These are phyloP conservation scores for Neurospora crassa DNA, from an alignment of 2,329 filamentous ascomycete genomes.

Conservation along the genomic window DNA sequence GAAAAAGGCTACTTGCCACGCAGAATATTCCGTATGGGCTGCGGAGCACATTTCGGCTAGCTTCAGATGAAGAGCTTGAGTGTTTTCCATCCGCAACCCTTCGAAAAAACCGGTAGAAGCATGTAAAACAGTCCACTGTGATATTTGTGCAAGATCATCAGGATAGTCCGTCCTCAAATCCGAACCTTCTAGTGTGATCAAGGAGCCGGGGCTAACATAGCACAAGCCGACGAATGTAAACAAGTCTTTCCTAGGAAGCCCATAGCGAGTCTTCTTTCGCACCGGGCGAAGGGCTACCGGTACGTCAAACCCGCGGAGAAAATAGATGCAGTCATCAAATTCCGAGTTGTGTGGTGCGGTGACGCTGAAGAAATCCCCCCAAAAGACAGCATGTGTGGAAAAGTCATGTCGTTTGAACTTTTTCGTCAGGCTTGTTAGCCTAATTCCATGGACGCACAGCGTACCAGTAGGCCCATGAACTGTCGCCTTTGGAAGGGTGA, in stretches of 20 bases:
- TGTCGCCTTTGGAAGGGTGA: not conserved
- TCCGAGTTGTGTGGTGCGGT: not conserved
- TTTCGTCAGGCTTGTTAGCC: constrained; percentile 2
- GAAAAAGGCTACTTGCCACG: not conserved
- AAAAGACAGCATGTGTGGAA: not conserved
- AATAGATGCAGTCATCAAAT: constrained; percentile 2
- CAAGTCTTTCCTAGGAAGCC: not conserved
- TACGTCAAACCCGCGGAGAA: constrained; percentile 5
- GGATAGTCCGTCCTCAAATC: not conserved
- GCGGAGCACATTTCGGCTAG: not conserved
- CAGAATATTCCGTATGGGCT: not conserved
- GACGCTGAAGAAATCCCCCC: constrained; percentile 1
- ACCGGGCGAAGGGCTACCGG: constrained; percentile 5
- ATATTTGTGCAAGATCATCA: not conserved
- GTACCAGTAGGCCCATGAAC: constrained; percentile 7
- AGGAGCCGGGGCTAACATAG: not conserved
- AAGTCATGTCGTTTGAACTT: not conserved
- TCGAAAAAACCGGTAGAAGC: not conserved
- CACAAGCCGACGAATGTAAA: constrained; percentile 6
- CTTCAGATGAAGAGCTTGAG: not conserved
- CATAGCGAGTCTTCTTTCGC: not conserved
- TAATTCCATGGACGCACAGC: constrained; percentile 4
- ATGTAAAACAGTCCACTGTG: not conserved
- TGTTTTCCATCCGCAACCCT: not conserved
- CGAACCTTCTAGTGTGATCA: not conserved